Conservation (phyloP, 2,329 filamentous ascomycete genomes). For the Nemania serpens region DNA sequence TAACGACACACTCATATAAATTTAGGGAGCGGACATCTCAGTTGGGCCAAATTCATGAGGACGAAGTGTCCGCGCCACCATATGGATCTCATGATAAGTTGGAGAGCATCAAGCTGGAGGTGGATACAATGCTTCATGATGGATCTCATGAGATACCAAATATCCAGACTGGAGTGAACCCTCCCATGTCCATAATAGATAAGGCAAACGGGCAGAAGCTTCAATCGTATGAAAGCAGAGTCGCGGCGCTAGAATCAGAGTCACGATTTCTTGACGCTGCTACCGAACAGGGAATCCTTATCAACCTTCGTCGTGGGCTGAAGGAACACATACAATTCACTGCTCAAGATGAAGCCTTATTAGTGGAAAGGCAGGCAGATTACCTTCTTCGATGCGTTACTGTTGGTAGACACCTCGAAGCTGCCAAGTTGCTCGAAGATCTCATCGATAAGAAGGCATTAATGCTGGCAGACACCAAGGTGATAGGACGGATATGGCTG, state of each 20-base stretch:
- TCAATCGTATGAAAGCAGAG: neutral
- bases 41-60: neutral
- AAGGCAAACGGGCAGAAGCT: neutral
- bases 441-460: neutral
- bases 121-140: neutral
- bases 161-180: neutral
- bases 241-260: neutral
- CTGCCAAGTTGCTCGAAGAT: neutral
- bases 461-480: neutral
- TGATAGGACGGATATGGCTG: conserved; percentile 3
- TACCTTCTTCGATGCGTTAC: conserved; percentile 4
- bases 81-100: neutral
- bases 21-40: conserved; percentile 7
- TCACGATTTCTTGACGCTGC: conserved; percentile 6
- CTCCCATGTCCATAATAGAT: neutral
- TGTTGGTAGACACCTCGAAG: neutral
- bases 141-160: neutral
- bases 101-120: neutral
- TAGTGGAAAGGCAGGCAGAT: conserved; percentile 2
- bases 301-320: neutral
- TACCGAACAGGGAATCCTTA: conserved; percentile 3
- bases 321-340: neutral
- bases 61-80: neutral
- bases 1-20: neutral
- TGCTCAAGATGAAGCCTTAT: conserved; percentile 1